Evolutionary conservation across 345 rosid genomes (phyloP).

Genomic region (Alliaria petiolata): DNA sequence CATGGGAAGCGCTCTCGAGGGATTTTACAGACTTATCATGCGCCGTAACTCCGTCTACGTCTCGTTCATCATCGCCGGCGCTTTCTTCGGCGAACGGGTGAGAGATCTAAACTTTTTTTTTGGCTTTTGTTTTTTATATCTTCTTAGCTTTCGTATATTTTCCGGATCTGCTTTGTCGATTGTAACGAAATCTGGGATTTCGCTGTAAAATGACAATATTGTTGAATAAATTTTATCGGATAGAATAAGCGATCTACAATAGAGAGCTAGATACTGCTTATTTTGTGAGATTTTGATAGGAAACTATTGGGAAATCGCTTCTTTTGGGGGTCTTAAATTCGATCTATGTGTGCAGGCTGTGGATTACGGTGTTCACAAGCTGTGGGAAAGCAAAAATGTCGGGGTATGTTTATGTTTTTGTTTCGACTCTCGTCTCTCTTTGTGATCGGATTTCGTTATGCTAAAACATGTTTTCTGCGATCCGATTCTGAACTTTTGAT

Average conservation of each 20-base stretch:
- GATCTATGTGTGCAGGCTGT: conserved; percentile 61
- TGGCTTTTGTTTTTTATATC: neutral
- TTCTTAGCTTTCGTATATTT: neutral
- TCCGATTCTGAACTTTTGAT: neutral
- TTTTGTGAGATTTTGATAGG: neutral
- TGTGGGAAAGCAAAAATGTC: conserved; percentile 87
- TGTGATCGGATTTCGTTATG: neutral
- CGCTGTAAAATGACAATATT: neutral
- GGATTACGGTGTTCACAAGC: conserved; percentile 89
- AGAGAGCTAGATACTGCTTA: neutral
- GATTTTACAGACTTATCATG: conserved; percentile 73
- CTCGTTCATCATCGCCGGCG: conserved; percentile 94
- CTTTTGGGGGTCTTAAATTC: neutral
- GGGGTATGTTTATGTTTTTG: conserved; percentile 55
- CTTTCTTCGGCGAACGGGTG: conserved; percentile 89
- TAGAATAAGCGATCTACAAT: neutral
- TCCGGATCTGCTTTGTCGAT: neutral
- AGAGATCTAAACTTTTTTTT: neutral
- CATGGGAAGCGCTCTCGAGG: conserved; percentile 80
- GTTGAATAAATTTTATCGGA: neutral
- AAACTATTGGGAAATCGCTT: neutral
- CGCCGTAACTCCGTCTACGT: conserved; percentile 95
- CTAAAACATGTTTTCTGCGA: neutral
- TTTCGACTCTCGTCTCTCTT: neutral
- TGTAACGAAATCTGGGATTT: neutral